phyloP scores from a whole-genome alignment of 768 basidiomycete genomes.

The Megacollybia marginata region DNA sequence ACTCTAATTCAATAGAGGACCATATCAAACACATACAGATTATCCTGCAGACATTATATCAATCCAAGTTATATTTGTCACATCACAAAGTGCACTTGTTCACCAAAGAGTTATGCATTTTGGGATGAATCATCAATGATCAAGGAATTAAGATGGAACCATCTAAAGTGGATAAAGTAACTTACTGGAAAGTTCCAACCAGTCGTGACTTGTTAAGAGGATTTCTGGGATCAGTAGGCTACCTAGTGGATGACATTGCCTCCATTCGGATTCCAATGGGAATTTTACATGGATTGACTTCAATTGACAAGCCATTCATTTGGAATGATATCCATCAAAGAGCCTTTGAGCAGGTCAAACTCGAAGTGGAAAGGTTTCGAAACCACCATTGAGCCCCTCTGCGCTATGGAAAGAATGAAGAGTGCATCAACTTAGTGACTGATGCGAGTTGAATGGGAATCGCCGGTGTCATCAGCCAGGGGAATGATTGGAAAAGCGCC shows the following conservation, averaged over 20 bases:
- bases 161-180: constrained; percentile 26
- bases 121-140: constrained; percentile 26
- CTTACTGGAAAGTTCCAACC: constrained; percentile 8
- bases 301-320: constrained; percentile 12
- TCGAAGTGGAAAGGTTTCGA: constrained; percentile 5
- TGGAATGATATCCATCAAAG: constrained; percentile 17
- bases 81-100: constrained; percentile 20
- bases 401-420: constrained; percentile 9
- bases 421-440: constrained; percentile 22
- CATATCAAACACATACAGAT: constrained; percentile 21
- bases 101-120: constrained; percentile 15
- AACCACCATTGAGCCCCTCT: constrained; percentile 13
- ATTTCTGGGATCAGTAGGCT: constrained; percentile 30
- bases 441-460: constrained; percentile 24
- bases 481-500: constrained; percentile 18
- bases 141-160: constrained; percentile 31
- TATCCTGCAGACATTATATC: constrained; percentile 21
- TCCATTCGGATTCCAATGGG: constrained; percentile 23
- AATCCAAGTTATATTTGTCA: too few species aligned
- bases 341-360: constrained; percentile 30
- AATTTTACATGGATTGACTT: constrained; percentile 12
- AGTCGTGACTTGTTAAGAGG: constrained; percentile 15
- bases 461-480: constrained; percentile 21
- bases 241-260: constrained; percentile 17
- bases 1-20: constrained; percentile 26